Evolutionary conservation across 805 yeast genomes (phyloP).

Genomic region (Myxozyma kluyveri): DNA sequence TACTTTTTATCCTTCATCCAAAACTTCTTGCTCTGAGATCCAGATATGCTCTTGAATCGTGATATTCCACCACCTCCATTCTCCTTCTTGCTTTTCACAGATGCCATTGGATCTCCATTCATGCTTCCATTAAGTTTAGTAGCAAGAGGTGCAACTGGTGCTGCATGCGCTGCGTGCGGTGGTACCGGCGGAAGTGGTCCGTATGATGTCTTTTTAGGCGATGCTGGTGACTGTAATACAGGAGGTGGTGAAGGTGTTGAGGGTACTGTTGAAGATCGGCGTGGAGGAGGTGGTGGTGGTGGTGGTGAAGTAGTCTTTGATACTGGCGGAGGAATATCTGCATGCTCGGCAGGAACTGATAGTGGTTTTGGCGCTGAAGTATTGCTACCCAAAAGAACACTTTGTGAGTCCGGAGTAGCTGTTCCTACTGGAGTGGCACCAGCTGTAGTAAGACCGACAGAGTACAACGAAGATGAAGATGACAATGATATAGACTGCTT

Average conservation of each 20-base stretch:
- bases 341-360: background rate
- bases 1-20: conserved; percentile 21
- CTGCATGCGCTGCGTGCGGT: background rate
- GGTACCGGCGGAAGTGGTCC: background rate
- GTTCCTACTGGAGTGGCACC: background rate
- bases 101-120: no score
- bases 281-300: conserved; percentile 13
- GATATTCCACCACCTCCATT: conserved; percentile 18
- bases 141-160: background rate
- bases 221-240: background rate
- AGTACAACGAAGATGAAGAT: conserved; percentile 4
- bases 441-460: background rate
- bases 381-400: background rate
- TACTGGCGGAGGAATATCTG: background rate
- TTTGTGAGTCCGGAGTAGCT: background rate
- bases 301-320: conserved; percentile 8
- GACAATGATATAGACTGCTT: background rate
- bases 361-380: background rate
- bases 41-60: conserved; percentile 19
- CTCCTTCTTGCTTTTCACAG: conserved; percentile 22
- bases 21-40: conserved; percentile 20
- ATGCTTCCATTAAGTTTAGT: background rate
- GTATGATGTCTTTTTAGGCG: background rate
- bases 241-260: background rate
- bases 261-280: background rate